These are phyloP conservation scores for Wickerhamiella dianesei DNA, from an alignment of 805 yeast genomes.

Conservation along the genomic window DNA sequence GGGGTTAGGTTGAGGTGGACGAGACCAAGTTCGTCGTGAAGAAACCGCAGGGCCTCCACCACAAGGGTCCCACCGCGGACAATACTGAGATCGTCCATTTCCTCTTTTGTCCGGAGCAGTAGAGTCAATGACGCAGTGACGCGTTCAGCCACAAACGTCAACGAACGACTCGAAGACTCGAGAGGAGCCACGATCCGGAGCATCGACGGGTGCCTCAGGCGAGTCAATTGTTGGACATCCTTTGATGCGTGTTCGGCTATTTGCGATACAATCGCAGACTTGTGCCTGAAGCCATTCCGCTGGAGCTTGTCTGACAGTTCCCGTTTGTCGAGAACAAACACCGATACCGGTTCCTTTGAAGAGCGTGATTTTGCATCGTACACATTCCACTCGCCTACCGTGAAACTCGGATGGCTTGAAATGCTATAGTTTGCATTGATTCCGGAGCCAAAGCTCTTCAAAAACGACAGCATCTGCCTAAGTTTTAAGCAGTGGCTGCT, in stretches of 20 bases:
- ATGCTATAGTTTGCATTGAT: conserved; percentile 41
- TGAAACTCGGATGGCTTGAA: conserved; percentile 57
- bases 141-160: conserved; percentile 75
- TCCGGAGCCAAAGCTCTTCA: conserved; percentile 20
- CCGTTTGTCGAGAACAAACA: conserved; percentile 75
- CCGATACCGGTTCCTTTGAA: conserved; percentile 40
- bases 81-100: conserved; percentile 50
- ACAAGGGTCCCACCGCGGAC: conserved; percentile 76
- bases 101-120: conserved; percentile 20
- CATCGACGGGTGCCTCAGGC: conserved; percentile 80
- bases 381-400: conserved; percentile 70
- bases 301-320: conserved; percentile 46
- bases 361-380: conserved; percentile 66
- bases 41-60: conserved; percentile 63
- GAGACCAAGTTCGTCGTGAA: conserved; percentile 61
- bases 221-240: conserved; percentile 61
- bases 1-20: conserved; percentile 76
- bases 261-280: conserved; percentile 41
- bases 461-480: conserved; percentile 19
- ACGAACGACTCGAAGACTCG: conserved; percentile 68
- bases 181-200: conserved; percentile 74
- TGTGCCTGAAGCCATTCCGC: conserved; percentile 37
- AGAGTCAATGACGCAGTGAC: conserved; percentile 44
- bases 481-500: too few species aligned
- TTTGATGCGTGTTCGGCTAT: conserved; percentile 48